Evolutionary conservation across 2,329 filamentous ascomycete genomes (phyloP), one percentile per base, ranked within the genome.

Genomic region (Westerdykella sp.): DNA sequence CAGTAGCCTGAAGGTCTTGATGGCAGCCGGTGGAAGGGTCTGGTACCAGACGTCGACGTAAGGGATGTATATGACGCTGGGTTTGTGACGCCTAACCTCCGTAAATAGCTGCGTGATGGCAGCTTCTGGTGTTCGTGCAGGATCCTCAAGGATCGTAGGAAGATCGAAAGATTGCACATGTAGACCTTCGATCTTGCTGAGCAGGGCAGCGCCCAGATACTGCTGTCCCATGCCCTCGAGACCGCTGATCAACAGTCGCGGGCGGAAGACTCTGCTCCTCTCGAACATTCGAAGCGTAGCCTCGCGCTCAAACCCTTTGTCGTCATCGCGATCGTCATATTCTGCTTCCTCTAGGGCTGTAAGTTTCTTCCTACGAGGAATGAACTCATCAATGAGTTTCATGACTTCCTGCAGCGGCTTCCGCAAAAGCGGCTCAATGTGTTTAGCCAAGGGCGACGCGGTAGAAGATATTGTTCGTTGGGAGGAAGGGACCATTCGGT

Each of bases 141-240:
- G 80, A 62, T 98, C 93, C 44, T 85, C 87, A 46, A 95, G 75
- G 44, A 98, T 75, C 13, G 85, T 93, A 1, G 90, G 82, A 44
- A 98, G 76, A 65, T 96, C 94, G 65, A 98, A 95, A 42, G 85
- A 89, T 63, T 97, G 90, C 2, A 98, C 87, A 68, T 97, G 89
- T 2, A 97, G 77, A 21, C 90, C 88, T 68, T 98, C 93, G 42
- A 98, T 84, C 60, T 95, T 83, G 65, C 95, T 88, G 50, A 97
- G 72, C 40, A 97, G 72, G 5, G 91, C 93, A 38, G 84, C 83
- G 23, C 87, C 83, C 32, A 98, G 73, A 57, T 98, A 96, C 39
- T 83, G 80, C 63, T 98, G 94, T 1, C 94, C 93, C 91, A 97
- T 97, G 9, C 93, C 93, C 36, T 81, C 75, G 9, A 76, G 65